phyloP scores from a whole-genome alignment of 2,329 filamentous ascomycete species.

The Epichloe sylvatica region DNA sequence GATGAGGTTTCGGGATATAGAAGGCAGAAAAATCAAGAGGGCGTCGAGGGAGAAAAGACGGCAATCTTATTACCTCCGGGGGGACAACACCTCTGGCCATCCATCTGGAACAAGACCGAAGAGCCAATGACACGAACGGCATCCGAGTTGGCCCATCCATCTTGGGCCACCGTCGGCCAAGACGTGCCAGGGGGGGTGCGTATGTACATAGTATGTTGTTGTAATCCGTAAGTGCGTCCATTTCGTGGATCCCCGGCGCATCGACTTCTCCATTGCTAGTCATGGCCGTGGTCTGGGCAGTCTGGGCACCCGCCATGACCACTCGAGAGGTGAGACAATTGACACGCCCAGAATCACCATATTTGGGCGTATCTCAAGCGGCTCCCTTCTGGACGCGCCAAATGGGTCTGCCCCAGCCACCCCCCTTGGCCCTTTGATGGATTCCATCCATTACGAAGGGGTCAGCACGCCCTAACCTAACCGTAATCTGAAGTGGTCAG shows the following conservation, averaged over 20 bases:
- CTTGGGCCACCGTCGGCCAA: neutral
- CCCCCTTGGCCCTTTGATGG: neutral
- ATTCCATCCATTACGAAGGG: neutral
- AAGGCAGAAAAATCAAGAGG: neutral
- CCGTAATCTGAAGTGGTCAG: neutral
- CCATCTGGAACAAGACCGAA: neutral
- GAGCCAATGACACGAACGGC: neutral
- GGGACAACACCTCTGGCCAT: neutral
- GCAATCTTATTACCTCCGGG: slow-evolving; percentile 1
- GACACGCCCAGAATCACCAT: neutral
- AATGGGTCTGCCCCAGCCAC: slow-evolving; percentile 1
- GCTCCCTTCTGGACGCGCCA: neutral
- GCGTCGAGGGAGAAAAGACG: neutral
- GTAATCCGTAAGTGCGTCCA: neutral
- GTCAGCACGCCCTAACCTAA: neutral
- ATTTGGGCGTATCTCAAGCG: neutral
- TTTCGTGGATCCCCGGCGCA: neutral
- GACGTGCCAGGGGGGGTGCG: neutral
- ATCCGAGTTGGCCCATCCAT: neutral
- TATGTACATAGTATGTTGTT: neutral
- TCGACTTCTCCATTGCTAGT: neutral
- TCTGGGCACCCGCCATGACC: neutral
- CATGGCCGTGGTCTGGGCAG: neutral
- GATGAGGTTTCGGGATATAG: neutral
- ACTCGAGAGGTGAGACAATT: slow-evolving; percentile 2